Conservation (phyloP, 768 basidiomycete species). For the Russula vinacea region DNA sequence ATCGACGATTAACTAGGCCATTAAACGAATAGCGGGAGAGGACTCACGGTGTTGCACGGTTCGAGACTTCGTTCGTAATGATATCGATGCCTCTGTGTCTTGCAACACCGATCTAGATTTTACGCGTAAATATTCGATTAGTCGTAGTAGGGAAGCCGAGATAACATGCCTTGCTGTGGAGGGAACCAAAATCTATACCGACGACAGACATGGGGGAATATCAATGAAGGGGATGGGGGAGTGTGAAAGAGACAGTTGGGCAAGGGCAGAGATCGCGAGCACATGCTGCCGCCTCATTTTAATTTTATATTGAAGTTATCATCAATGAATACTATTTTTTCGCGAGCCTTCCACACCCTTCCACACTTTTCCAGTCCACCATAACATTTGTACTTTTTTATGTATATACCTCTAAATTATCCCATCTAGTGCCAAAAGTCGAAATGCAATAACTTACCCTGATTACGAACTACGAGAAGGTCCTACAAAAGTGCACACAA, state of each 20-base stretch:
- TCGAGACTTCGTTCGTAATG: slow-evolving; percentile 96
- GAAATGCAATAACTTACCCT: not conserved
- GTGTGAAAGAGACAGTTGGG: slow-evolving; percentile 1
- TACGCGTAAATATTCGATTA: slow-evolving; percentile 23
- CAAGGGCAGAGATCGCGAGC: slow-evolving; percentile 18
- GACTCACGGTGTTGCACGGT: slow-evolving; percentile 91
- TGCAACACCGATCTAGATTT: slow-evolving; percentile 83
- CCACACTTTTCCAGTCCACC: slow-evolving; percentile 9
- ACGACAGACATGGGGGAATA: slow-evolving; percentile 75
- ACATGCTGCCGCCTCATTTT: slow-evolving; percentile 2
- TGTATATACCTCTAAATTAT: not conserved
- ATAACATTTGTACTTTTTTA: not conserved
- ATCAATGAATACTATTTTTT: slow-evolving; percentile 22
- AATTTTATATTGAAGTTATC: slow-evolving; percentile 16
- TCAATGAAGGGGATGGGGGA: not conserved
- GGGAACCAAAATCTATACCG: slow-evolving; percentile 89
- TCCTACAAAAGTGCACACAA: not conserved
- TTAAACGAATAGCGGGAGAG: not conserved
- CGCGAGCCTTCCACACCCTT: slow-evolving; percentile 28
- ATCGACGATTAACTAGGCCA: not conserved
- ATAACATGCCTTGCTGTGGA: slow-evolving; percentile 74
- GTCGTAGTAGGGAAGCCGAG: slow-evolving; percentile 1
- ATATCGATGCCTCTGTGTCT: slow-evolving; percentile 97
- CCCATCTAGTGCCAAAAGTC: no score
- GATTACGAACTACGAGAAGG: no score